Base-by-base conservation (phyloP, 2,329 filamentous ascomycete species). In the Didymella sp. region DNA sequence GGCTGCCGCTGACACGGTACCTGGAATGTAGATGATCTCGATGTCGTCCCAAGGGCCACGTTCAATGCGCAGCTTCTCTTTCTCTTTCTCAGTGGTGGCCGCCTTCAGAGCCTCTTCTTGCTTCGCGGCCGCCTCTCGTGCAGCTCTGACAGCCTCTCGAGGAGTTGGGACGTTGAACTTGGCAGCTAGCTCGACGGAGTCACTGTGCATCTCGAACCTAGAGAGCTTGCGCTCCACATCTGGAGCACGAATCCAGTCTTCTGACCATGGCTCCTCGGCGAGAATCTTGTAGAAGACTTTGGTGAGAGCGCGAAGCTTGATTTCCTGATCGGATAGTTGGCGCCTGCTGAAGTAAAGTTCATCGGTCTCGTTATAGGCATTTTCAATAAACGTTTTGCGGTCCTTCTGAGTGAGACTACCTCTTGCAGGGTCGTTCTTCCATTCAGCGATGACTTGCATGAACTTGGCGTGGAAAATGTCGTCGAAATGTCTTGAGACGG, bases 221-320 rank as follows among this genome's bases (percentile, higher is more conserved):
- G 70, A 73, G 9, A 76, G 66, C 52, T 76, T 76, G 17, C 73
- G 68, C 55, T 76, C 73, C 12, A 75, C 73, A 55, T 76, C 73
- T 13, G 67, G 71, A 11, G 73, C 67, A 24, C 73, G 71, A 21
- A 76, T 76, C 71, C 71, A 76, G 19, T 74, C 71, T 40, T 75
- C 72, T 7, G 69, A 69, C 73, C 73, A 76, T 1, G 73, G 73
- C 40, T 76, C 72, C 31, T 76, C 73, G 11, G 73, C 72, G n/a
- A 76, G 64, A 9, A 75, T 68, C 48, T 72, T 73, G 62, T 71
- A 74, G 45, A 76, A 73, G 46, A 76, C 71, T 43, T 73, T 74
- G 54, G 73, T 75, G 7, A 76, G 67, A 37, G 73, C 73, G 51
- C 71, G 71, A 28, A 75, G 62, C 59, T 74, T 75, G 58, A 70